Base-by-base conservation (phyloP, 1,139 yeast species). In the Saccharomyces uvarum region DNA sequence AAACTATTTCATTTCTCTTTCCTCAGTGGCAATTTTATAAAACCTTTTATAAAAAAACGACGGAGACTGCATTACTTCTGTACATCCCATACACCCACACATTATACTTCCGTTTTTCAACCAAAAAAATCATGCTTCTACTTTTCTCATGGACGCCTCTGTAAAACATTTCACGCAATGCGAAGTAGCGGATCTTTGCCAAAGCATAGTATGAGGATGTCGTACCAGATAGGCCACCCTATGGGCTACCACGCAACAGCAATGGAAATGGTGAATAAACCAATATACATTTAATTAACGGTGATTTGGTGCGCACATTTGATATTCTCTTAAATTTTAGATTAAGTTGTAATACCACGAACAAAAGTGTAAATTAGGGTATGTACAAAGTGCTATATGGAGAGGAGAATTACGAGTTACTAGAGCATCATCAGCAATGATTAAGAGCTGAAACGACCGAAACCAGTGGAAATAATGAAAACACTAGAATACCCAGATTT, bases 301-400 rank as follows among this genome's bases (percentile, higher is more conserved):
- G 7, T 38, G 5, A 38, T 38, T 16, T 19, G n/a, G 11, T 9
- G n/a, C 44, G 44, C 44, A 19, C 1, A 9, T 19, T 38, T 9
- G 19, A 11, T 4, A 2, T 38, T 38, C 8, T 19, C 44, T 9
- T 13, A 19, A 38, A 7, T 16, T 33, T 8, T 19, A 38, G 7
- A 9, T 3, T 8, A 9, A 38, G 24, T 11, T 38, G 44, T 16
- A 38, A 38, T 9, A 38, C 44, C 24, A 38, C 44, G 44, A 38
- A 38, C 44, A 38, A 38, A 38, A 38, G 44, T 38, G 44, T 38
- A 38, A 38, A 38, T 19, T 38, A 38, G 44, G 44, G 44, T 38
- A 38, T 38, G 44, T 38, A 38, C 24, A 4, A 16, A 16, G 42
- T 9, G 6, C 44, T 16, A 38, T 38, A 19, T 11, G 44, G 19